Conservation (phyloP, 108 stramenopile species). For the Skeletonema grethae region DNA sequence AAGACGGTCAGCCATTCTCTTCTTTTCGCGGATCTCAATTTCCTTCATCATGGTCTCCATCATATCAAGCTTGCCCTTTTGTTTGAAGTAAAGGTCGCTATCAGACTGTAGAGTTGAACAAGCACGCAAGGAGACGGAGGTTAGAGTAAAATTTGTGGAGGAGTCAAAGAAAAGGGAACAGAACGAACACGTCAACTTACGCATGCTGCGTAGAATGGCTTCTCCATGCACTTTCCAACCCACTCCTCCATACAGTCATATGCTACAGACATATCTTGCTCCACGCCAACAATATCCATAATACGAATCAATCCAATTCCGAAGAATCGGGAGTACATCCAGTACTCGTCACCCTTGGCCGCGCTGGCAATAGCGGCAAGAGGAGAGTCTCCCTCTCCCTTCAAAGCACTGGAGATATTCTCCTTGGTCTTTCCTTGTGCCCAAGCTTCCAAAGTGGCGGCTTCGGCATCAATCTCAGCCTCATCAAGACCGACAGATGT, state of each 20-base stretch:
- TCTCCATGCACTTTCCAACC: constrained; percentile 79
- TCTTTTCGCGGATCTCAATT: constrained; percentile 98
- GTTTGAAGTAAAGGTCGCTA: constrained; percentile 80
- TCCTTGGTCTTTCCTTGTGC: constrained; percentile 86
- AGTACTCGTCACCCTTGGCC: constrained; percentile 84
- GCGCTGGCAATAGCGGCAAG: constrained; percentile 64
- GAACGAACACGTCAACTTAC: constrained; percentile 56
- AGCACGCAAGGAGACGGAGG: constrained; percentile 11
- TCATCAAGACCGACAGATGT: constrained; percentile 83
- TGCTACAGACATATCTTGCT: constrained; percentile 89
- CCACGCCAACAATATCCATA: constrained; percentile 82
- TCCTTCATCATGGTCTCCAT: constrained; percentile 98
- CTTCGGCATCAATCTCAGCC: constrained; percentile 78
- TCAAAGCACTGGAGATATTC: constrained; percentile 80
- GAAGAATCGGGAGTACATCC: constrained; percentile 92
- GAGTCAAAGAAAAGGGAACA: neutral
- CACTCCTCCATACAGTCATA: constrained; percentile 91
- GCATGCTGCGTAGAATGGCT: constrained; percentile 83
- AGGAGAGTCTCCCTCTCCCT: constrained; percentile 77
- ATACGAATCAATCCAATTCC: constrained; percentile 84
- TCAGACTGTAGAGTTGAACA: constrained; percentile 60
- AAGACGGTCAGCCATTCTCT: constrained; percentile 94
- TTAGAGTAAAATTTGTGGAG: neutral
- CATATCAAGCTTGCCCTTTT: constrained; percentile 91
- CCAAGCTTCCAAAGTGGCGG: constrained; percentile 76